Conservation (phyloP, 805 yeast genomes). For the Cyberlindnera saturnus region DNA sequence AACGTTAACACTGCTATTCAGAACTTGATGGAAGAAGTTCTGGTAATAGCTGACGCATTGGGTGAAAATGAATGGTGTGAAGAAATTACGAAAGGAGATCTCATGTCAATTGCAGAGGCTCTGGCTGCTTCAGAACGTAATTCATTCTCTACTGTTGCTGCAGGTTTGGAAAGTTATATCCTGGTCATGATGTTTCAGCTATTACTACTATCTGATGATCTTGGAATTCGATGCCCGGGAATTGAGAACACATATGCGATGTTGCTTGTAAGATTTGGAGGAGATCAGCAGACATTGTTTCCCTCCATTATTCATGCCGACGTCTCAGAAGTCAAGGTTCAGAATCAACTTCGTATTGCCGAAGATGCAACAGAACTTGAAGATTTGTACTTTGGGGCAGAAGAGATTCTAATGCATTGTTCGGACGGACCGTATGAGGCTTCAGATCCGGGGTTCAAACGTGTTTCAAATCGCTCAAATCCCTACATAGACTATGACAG, state of each 20-base stretch:
- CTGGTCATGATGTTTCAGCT: constrained; percentile 10
- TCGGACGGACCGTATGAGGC: not conserved
- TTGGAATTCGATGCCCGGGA: constrained; percentile 5
- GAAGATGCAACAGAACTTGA: not conserved
- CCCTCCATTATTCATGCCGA: not conserved
- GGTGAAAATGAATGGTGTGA: constrained; percentile 1
- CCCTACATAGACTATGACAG: too few relatives aligned
- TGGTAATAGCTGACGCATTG: constrained; percentile 1
- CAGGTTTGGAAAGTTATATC: constrained; percentile 1
- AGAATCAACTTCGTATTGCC: not conserved
- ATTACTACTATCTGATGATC: constrained; percentile 9
- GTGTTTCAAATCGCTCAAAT: too few relatives aligned
- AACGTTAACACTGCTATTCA: constrained; percentile 3
- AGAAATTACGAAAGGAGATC: not conserved
- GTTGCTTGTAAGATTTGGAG: not conserved
- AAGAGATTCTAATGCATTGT: not conserved
- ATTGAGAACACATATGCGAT: not conserved
- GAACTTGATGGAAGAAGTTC: constrained; percentile 5
- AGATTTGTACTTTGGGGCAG: not conserved
- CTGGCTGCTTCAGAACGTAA: not conserved
- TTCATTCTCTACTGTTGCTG: not conserved
- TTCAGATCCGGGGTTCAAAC: too few relatives aligned
- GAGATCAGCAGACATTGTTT: not conserved
- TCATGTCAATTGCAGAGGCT: not conserved
- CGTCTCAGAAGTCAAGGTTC: not conserved